Conservation (phyloP, 1,139 yeast species). For the Zygoascus sp. region DNA sequence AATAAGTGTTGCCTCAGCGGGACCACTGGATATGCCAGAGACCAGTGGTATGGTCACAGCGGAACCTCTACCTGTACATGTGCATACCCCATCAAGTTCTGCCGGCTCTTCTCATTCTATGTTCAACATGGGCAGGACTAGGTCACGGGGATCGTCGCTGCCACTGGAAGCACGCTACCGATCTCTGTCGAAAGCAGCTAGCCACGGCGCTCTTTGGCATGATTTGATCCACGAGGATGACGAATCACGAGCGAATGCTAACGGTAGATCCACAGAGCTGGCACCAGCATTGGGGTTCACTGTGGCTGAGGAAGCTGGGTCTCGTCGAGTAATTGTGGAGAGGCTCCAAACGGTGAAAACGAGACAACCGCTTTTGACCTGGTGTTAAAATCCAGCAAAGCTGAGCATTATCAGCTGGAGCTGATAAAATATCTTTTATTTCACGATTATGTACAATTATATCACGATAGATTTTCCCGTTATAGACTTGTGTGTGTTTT, state of each 20-base stretch:
- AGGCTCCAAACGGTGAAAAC: slow-evolving; percentile 53
- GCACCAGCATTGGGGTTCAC: slow-evolving; percentile 28
- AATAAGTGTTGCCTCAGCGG: not conserved
- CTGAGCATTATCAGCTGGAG: no score
- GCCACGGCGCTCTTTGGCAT: slow-evolving; percentile 5
- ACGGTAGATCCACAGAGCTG: not conserved
- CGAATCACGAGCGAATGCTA: not conserved
- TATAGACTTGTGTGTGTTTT: no score
- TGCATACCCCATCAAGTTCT: not conserved
- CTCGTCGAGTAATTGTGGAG: slow-evolving; percentile 52
- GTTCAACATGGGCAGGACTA: slow-evolving; percentile 10
- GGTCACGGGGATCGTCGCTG: slow-evolving; percentile 24
- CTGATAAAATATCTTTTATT: no score
- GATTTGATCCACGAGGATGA: slow-evolving; percentile 6
- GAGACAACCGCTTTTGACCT: slow-evolving; percentile 63
- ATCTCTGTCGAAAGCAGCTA: slow-evolving; percentile 16
- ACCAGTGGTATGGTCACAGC: not conserved
- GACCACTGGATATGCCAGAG: no score
- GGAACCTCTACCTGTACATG: not conserved
- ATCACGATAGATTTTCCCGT: no score
- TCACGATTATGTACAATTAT: no score
- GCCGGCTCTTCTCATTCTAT: not conserved
- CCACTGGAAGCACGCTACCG: slow-evolving; percentile 28
- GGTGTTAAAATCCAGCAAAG: no score
- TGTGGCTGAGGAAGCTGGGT: slow-evolving; percentile 29